Percentiles rank a stretch among this genome's conserved stretches.
phyloP scores from a whole-genome alignment of 805 yeast species.

The Teunomyces kruisii region DNA sequence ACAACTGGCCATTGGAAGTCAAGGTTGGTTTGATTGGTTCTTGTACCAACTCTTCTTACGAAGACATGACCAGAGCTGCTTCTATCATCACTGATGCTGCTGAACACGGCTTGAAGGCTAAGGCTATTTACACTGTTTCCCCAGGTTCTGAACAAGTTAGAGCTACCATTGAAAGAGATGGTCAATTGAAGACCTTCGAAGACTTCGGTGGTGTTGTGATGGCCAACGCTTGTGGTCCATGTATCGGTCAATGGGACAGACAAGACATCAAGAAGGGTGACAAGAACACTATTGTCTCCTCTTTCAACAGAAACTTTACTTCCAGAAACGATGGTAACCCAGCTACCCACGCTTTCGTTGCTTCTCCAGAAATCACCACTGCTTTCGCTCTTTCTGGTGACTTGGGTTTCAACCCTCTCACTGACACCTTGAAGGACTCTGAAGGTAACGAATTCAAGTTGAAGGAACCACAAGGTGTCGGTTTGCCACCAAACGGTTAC shows the following conservation, averaged over 20 bases:
- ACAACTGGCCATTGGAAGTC: conserved; percentile 84
- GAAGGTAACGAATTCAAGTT: conserved; percentile 90
- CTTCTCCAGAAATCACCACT: conserved; percentile 94
- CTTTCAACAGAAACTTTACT: conserved; percentile 97
- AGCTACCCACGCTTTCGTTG: conserved; percentile 93
- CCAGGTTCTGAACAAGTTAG: conserved; percentile 99
- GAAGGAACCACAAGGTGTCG: conserved; percentile 84
- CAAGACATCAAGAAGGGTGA: conserved; percentile 89
- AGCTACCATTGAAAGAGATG: conserved; percentile 96
- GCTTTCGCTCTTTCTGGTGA: conserved; percentile 96
- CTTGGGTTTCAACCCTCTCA: conserved; percentile 93
- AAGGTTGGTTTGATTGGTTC: conserved; percentile 96
- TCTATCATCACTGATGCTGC: conserved; percentile 87
- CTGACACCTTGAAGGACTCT: conserved; percentile 82
- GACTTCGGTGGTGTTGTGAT: conserved; percentile 88
- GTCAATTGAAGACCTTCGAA: conserved; percentile 76
- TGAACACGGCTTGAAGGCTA: conserved; percentile 82
- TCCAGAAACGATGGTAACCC: conserved; percentile 99
- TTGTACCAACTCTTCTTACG: conserved; percentile 97
- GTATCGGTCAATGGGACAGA: conserved; percentile 99
- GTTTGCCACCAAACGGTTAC: conserved; percentile 88
- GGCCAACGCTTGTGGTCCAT: conserved; percentile 99
- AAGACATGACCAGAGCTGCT: conserved; percentile 97
- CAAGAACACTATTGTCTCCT: conserved; percentile 94
- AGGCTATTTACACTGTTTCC: conserved; percentile 84